Conservation (phyloP, 176 grass and related monocot species). For the Phoenix dactylifera region DNA sequence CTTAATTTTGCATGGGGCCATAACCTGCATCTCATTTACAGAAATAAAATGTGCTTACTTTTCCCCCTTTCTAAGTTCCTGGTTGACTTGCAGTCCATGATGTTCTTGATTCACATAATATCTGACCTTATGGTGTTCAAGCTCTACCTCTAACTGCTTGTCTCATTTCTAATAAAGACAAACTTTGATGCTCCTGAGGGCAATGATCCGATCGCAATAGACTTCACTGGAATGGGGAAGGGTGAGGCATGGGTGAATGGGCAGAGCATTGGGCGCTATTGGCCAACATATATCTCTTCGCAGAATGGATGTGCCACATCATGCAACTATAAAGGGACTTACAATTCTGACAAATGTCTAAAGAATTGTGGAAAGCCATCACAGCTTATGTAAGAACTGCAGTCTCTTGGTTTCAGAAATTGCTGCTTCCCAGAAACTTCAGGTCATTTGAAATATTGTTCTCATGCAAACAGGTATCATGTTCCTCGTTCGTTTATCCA, state of each 20-base stretch:
- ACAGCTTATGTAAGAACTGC: constrained; percentile 55
- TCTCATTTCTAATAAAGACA: constrained; percentile 34
- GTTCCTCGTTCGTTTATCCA: constrained; percentile 66
- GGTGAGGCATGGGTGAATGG: constrained; percentile 95
- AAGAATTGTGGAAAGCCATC: constrained; percentile 96
- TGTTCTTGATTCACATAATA: no score
- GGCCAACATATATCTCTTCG: constrained; percentile 65
- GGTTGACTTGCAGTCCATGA: no score
- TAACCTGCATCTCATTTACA: no score
- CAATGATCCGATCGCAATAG: constrained; percentile 76
- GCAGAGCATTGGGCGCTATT: constrained; percentile 92
- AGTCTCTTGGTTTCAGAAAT: neutral
- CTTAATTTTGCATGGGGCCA: no score
- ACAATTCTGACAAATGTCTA: constrained; percentile 55
- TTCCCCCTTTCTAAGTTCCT: no score
- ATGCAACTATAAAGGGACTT: constrained; percentile 78
- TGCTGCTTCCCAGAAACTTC: neutral
- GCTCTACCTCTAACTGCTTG: no score
- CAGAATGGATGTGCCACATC: constrained; percentile 51
- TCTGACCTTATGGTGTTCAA: no score
- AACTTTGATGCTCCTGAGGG: constrained; percentile 63
- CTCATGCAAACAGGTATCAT: constrained; percentile 64
- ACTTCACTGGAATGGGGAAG: constrained; percentile 92
- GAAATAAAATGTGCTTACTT: no score
- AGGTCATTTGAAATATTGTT: neutral